Evolutionary conservation across 2,329 filamentous ascomycete species (phyloP), one percentile per base, ranked within the genome.

Genomic region (Trichoderma koningii): DNA sequence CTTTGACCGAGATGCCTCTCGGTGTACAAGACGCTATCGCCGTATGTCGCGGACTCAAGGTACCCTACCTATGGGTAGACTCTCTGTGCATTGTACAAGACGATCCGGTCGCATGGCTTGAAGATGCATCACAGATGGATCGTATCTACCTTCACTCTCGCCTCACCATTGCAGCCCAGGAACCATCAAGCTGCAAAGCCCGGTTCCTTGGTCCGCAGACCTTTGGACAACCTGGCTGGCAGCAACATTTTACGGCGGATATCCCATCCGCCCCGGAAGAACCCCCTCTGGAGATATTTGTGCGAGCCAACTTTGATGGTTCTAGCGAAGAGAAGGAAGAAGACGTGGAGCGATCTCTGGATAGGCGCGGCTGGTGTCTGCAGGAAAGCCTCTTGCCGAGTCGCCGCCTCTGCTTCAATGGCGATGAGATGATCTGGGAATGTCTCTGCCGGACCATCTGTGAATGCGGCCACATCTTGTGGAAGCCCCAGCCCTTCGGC

Each of bases 401-500:
- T 19, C 51, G 51, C n/a, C 51, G 51, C 28, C 38, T 53, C 19
- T 53, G 51, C 10, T 53, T 53, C 51, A 53, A 19, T 5, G 51
- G 51, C 5, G 30, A 53, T 19, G 51, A 53, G 30, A 53, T 53
- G 51, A 38, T 34, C 7, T 53, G 51, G 51, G 26, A 53, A 30
- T 53, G 51, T 53, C 30, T 53, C 5, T 53, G 51, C 17, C 51
- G 51, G 19, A 53, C 30, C 15, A 21, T 53, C 19, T 53, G 51
- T 21, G 51, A 53, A 5, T 53, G 51, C 1, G 51, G 51, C 12
- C 51, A 53, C 51, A 41, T 53, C 7, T 3, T 53, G 51, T 53
- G 51, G 51, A 38, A 38, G 5, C n/a, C 51, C 28, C 51, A 23
- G 30, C 3, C 51, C 3, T 38, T 30, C 5, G 51, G 30, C 3